phyloP scores from a whole-genome alignment of 495 filamentous ascomycete species.

The Collariella sp. region DNA sequence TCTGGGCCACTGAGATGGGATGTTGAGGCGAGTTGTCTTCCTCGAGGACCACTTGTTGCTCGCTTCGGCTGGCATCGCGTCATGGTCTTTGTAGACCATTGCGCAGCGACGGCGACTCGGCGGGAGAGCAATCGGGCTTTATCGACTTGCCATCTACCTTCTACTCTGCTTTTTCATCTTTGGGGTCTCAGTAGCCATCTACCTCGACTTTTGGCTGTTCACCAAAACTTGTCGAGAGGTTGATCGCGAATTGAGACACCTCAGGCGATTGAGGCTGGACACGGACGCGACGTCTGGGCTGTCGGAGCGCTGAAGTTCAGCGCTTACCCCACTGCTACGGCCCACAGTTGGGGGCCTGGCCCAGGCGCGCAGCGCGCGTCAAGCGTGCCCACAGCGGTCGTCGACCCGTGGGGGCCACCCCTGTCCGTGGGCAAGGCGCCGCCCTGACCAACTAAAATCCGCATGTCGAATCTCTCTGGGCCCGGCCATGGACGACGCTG shows the following conservation, averaged over 20 bases:
- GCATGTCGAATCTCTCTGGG: slow-evolving; percentile 29
- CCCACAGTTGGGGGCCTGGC: slow-evolving; percentile 1
- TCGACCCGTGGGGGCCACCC: slow-evolving; percentile 16
- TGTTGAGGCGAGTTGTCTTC: background rate
- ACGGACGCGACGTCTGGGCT: background rate
- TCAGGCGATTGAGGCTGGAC: too few species aligned
- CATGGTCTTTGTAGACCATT: too few species aligned
- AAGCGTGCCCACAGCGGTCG: slow-evolving; percentile 16
- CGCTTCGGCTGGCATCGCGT: too few species aligned
- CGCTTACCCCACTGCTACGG: background rate
- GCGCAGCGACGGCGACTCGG: too few species aligned
- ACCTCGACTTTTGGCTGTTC: too few species aligned
- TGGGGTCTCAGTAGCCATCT: too few species aligned
- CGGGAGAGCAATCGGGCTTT: too few species aligned
- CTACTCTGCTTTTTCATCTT: too few species aligned
- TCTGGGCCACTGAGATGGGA: background rate
- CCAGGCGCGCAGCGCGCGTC: slow-evolving; percentile 16
- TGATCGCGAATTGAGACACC: background rate
- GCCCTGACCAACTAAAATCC: slow-evolving; percentile 34
- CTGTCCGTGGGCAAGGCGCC: slow-evolving; percentile 30
- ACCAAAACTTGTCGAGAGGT: too few species aligned
- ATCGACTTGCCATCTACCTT: too few species aligned
- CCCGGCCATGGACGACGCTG: slow-evolving; percentile 26
- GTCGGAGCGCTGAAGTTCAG: background rate
- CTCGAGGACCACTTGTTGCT: background rate